Percentiles rank a stretch among this genome's conserved stretches.
Conservation (phyloP, 257 asterid genomes). For the Ehretia macrophylla region DNA sequence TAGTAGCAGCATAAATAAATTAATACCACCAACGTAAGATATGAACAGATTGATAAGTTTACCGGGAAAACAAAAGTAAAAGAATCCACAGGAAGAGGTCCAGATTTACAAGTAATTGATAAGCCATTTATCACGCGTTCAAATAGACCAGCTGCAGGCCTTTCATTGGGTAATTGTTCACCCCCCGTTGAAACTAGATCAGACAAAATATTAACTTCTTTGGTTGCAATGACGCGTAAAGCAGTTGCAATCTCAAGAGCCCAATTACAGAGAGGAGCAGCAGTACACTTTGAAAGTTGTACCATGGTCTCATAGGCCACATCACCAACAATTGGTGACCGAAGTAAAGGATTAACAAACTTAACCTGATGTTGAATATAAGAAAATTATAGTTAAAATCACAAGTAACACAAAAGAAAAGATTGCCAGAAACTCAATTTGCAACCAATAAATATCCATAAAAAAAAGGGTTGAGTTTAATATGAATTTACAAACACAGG, state of each 20-base stretch:
- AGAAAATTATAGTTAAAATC: not conserved
- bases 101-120: constrained; percentile 82
- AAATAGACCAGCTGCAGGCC: constrained; percentile 66
- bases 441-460: not conserved
- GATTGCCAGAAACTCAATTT: constrained; percentile 4
- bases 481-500: not conserved
- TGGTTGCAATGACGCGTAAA: constrained; percentile 61
- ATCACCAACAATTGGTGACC: constrained; percentile 77
- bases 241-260: constrained; percentile 96
- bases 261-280: constrained; percentile 91
- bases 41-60: constrained; percentile 17
- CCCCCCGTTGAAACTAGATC: constrained; percentile 61
- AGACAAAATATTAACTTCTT: constrained; percentile 56
- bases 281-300: constrained; percentile 82
- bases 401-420: not conserved
- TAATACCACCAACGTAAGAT: not conserved
- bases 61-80: constrained; percentile 94
- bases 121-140: constrained; percentile 79
- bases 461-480: no score
- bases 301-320: constrained; percentile 84
- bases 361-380: constrained; percentile 47
- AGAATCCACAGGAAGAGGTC: constrained; percentile 94
- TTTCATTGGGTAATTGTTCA: constrained; percentile 51
- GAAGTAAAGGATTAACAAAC: constrained; percentile 66
- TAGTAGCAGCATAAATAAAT: constrained; percentile 4